Evolutionary conservation across 441 rosid species (phyloP).

Genomic region (Hura crepitans): DNA sequence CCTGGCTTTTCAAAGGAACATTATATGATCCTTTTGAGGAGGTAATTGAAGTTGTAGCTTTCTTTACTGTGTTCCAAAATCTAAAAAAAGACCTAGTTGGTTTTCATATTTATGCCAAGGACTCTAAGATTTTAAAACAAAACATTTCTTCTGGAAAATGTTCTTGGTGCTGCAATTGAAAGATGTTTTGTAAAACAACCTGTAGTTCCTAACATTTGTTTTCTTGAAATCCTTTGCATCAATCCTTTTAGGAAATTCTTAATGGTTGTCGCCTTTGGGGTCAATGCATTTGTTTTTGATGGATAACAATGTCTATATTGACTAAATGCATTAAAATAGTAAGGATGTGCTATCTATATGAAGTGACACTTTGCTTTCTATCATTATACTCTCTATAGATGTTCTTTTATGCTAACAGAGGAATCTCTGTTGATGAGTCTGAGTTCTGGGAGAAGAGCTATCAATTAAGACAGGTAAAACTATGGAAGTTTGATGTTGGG

Average conservation of each 20-base stretch:
- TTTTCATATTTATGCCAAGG: not conserved
- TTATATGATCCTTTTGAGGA: slow-evolving; percentile 92
- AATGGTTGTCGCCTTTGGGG: not conserved
- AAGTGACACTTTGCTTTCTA: slow-evolving; percentile 10
- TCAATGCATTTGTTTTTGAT: not conserved
- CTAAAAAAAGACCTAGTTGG: not conserved
- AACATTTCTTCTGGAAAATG: not conserved
- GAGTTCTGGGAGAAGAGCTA: slow-evolving; percentile 96
- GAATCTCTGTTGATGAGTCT: slow-evolving; percentile 65
- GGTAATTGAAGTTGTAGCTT: slow-evolving; percentile 38
- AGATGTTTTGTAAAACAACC: slow-evolving; percentile 6
- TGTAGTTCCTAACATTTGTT: not conserved
- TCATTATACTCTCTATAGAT: slow-evolving; percentile 43
- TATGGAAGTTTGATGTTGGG: slow-evolving; percentile 35
- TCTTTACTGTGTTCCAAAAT: not conserved
- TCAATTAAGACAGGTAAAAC: slow-evolving; percentile 43
- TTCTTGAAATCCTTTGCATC: not conserved
- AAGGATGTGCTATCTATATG: not conserved
- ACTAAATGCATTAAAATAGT: not conserved
- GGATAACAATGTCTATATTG: not conserved
- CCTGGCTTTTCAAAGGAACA: slow-evolving; percentile 87
- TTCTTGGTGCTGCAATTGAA: slow-evolving; percentile 20
- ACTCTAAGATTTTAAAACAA: slow-evolving; percentile 10
- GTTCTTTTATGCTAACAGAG: slow-evolving; percentile 67
- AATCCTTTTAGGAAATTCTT: not conserved